Evolutionary conservation across 2,329 filamentous ascomycete species (phyloP).

Genomic region (Pseudogymnoascus sp.): DNA sequence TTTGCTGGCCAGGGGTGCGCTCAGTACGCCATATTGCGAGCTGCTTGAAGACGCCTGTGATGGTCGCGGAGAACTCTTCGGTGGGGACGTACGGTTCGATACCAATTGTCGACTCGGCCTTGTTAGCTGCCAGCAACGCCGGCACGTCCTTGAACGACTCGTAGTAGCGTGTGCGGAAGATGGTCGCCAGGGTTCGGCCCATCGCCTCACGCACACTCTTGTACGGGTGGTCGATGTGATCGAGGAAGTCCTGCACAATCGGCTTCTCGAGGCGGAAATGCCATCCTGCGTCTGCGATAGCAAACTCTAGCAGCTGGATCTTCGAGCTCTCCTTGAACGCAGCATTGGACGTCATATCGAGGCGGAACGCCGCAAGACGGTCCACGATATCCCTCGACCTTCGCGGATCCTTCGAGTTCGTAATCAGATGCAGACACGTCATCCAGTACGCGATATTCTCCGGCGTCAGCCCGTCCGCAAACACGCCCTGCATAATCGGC

Average conservation of each 20-base stretch:
- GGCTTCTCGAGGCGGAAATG: slow-evolving; percentile 89
- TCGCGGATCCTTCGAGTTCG: slow-evolving; percentile 84
- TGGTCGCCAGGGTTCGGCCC: slow-evolving; percentile 77
- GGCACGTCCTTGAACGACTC: slow-evolving; percentile 82
- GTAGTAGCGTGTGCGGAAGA: slow-evolving; percentile 87
- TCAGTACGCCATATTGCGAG: slow-evolving; percentile 84
- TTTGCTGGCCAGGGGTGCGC: slow-evolving; percentile 80
- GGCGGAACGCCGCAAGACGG: slow-evolving; percentile 72
- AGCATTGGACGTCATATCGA: slow-evolving; percentile 92
- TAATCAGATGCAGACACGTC: slow-evolving; percentile 80
- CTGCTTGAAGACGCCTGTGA: slow-evolving; percentile 67
- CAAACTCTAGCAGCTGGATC: slow-evolving; percentile 81
- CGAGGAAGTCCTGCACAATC: slow-evolving; percentile 80
- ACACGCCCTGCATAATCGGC: slow-evolving; percentile 76
- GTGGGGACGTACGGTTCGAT: slow-evolving; percentile 74
- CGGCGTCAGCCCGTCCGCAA: slow-evolving; percentile 86
- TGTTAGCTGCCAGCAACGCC: slow-evolving; percentile 70
- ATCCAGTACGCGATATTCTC: slow-evolving; percentile 95
- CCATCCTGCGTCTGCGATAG: slow-evolving; percentile 85
- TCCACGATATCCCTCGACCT: slow-evolving; percentile 80
- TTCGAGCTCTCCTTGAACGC: slow-evolving; percentile 99
- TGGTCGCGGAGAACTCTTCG: slow-evolving; percentile 63
- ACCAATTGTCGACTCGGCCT: slow-evolving; percentile 71
- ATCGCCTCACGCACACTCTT: slow-evolving; percentile 95
- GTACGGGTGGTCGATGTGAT: slow-evolving; percentile 93